Base-by-base conservation (phyloP, 306 rosid genomes). In the Gillenia trifoliata region DNA sequence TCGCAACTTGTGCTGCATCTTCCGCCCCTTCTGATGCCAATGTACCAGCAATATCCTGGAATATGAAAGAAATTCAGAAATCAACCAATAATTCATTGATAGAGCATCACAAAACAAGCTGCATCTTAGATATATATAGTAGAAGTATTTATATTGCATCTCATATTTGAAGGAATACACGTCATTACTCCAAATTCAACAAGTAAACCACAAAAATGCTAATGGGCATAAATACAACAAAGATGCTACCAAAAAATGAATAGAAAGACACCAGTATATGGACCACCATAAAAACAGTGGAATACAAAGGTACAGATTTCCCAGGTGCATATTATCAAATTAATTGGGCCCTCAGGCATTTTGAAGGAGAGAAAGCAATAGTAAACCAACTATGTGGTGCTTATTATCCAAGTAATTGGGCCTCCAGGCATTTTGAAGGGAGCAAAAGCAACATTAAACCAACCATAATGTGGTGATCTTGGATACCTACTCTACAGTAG, bases 31-130 rank as follows among this genome's bases (percentile, higher is more conserved):
- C 98, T 34, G 90, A 87, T 10, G 98, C 96, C 90, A 94, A 88
- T 71, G 98, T 94, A 69, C 98, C 98, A 71, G 98, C 96, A 90
- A 91, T 91, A 83, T 94, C 98, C 98, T 94, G 87, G 77, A 65
- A 79, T 31, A 52, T 23, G 52, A 45, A 75, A 81, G 66, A 77
- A 78, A 74, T 45, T 74, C 23, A 64, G 55, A 77, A 50, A 47
- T 76, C 22, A 60, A 19, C 61, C 17, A 28, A 45, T n/a, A 72
- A 50, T 50, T 19, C 54, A 50, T 50, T 72, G 68, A 71, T 6
- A 79, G 22, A 45, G 43, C 55, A 67, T 26, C 17, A 64, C 47
- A 60, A 29, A 52, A 73, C 33, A 68, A 67, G 52, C 50, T n/a
- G 23, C 38, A 65, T 11, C 56, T 66, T 5, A 28, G 13, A 5